Percentiles rank a stretch among this genome's conserved stretches.
These are phyloP conservation scores for Rhizophlyctis rosea DNA, from an alignment of 192 early-diverging fungal genomes.

Conservation along the genomic window DNA sequence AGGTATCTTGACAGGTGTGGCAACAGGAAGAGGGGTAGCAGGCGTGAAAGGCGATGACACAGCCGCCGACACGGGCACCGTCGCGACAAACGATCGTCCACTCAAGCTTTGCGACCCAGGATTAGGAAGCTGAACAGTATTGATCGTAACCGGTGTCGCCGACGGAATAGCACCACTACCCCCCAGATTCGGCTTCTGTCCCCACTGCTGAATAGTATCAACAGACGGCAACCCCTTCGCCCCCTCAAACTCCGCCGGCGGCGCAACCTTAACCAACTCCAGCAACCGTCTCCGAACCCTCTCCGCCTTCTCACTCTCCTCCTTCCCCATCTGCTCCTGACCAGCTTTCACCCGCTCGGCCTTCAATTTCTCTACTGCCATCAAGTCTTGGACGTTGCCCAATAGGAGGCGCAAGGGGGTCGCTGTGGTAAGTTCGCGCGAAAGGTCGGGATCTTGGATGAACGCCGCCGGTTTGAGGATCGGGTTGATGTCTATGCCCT, in stretches of 20 bases:
- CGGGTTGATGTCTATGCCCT: conserved; percentile 21
- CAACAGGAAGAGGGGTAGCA: too few relatives aligned
- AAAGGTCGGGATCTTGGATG: conserved; percentile 15
- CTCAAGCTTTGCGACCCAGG: too few relatives aligned
- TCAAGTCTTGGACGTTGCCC: conserved; percentile 18
- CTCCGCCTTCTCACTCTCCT: conserved; percentile 22
- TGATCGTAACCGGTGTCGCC: too few relatives aligned
- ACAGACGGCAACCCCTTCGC: conserved; percentile 10
- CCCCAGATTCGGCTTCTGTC: too few relatives aligned
- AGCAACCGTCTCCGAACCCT: conserved; percentile 24
- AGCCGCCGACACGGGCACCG: too few relatives aligned
- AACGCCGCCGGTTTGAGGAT: conserved; percentile 17
- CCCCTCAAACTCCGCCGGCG: conserved; percentile 22
- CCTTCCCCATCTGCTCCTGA: not conserved
- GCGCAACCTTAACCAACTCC: conserved; percentile 26
- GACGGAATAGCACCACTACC: too few relatives aligned
- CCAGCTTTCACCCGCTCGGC: too few relatives aligned
- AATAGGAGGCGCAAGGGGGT: conserved; percentile 6
- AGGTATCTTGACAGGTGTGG: too few relatives aligned
- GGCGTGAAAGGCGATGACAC: too few relatives aligned
- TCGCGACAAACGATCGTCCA: too few relatives aligned
- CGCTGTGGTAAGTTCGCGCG: conserved; percentile 5
- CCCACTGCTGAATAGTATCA: conserved; percentile 9
- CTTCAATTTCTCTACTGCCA: not conserved
- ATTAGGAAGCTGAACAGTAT: too few relatives aligned